Evolutionary conservation across 192 early-diverging fungal species (phyloP).

Genomic region (Chytriomyces sp.): DNA sequence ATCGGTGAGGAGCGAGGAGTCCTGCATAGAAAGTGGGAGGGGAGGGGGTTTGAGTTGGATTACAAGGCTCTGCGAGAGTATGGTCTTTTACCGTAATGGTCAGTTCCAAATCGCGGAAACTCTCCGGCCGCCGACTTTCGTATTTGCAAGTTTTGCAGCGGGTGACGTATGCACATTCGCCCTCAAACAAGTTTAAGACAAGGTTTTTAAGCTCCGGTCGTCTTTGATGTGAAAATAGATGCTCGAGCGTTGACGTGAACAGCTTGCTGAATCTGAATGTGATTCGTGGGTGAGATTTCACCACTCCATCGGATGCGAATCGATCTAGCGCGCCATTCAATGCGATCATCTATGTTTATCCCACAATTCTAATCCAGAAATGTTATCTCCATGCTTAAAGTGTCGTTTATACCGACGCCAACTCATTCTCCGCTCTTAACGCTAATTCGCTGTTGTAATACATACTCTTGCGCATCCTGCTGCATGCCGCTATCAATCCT

Average conservation of each 20-base stretch:
- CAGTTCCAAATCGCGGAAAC: slow-evolving; percentile 16
- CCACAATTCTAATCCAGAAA: too few relatives aligned
- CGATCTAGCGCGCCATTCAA: too few relatives aligned
- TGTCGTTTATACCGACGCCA: too few relatives aligned
- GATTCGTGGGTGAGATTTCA: too few relatives aligned
- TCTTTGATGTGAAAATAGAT: slow-evolving; percentile 5
- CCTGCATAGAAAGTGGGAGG: neutral
- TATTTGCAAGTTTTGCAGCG: slow-evolving; percentile 11
- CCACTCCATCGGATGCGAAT: too few relatives aligned
- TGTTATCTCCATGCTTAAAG: too few relatives aligned
- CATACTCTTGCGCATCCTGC: slow-evolving; percentile 39
- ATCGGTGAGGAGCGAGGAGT: neutral
- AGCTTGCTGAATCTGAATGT: slow-evolving; percentile 27
- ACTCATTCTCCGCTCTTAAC: too few relatives aligned
- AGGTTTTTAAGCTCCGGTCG: neutral
- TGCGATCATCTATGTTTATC: too few relatives aligned
- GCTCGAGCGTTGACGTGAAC: slow-evolving; percentile 8
- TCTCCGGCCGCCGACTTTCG: slow-evolving; percentile 34
- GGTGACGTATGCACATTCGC: slow-evolving; percentile 26
- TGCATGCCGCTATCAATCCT: slow-evolving; percentile 28
- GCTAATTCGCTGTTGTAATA: too few relatives aligned
- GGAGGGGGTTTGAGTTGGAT: neutral
- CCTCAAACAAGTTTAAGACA: slow-evolving; percentile 24
- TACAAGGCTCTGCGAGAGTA: neutral
- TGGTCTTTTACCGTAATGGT: neutral